Evolutionary conservation across 345 rosid species (phyloP).

Genomic region (Gynandropsis gynandra): DNA sequence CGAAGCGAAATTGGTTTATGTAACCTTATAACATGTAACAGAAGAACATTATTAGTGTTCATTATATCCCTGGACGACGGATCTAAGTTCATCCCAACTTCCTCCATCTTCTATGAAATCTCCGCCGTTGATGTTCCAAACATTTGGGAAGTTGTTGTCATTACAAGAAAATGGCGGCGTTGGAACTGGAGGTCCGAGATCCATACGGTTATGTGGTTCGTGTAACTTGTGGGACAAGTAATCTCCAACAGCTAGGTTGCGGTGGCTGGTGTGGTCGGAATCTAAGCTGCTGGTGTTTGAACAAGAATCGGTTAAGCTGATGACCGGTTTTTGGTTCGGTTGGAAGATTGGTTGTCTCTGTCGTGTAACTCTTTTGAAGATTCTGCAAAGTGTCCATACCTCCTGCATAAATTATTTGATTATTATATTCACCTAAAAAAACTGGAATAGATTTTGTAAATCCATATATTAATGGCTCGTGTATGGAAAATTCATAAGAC

Average conservation of each 20-base stretch:
- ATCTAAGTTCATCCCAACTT: constrained; percentile 68
- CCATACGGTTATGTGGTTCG: constrained; percentile 19
- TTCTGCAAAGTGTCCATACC: constrained; percentile 80
- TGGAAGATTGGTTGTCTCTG: constrained; percentile 19
- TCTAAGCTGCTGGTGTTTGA: constrained; percentile 54
- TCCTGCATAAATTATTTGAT: constrained; percentile 59
- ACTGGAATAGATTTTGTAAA: not conserved
- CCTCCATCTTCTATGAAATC: constrained; percentile 36
- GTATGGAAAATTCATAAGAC: not conserved
- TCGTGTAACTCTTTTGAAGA: constrained; percentile 50
- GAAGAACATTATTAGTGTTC: constrained; percentile 19
- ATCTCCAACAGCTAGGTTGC: constrained; percentile 25
- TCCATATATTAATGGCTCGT: too few relatives aligned
- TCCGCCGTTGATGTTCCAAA: constrained; percentile 34
- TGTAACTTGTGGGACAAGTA: constrained; percentile 21
- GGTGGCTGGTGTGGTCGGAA: constrained; percentile 36
- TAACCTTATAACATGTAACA: too few relatives aligned
- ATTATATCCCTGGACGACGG: constrained; percentile 42
- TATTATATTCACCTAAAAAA: not conserved
- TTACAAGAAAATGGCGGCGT: constrained; percentile 19
- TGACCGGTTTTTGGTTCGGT: constrained; percentile 27
- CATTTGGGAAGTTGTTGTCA: constrained; percentile 22
- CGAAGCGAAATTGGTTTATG: too few relatives aligned
- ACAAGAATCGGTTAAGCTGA: constrained; percentile 30
- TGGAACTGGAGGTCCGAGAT: constrained; percentile 21